Percentiles rank a stretch among this genome's conserved stretches.
These are phyloP conservation scores for Trichomonas vaginalis DNA, from an alignment of 208 protist species.

Conservation along the genomic window DNA sequence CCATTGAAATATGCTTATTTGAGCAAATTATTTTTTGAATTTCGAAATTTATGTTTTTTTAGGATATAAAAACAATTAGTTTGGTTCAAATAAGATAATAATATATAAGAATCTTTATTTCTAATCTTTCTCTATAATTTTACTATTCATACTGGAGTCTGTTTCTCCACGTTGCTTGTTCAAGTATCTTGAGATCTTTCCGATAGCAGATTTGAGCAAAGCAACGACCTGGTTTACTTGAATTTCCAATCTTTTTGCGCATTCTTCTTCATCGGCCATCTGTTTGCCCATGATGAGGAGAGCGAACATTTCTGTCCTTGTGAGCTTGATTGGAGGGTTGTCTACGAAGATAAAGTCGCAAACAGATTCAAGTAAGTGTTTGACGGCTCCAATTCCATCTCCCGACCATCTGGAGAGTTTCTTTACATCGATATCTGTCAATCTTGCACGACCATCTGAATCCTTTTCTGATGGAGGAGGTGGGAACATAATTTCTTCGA, in stretches of 20 bases:
- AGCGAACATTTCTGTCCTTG: not conserved
- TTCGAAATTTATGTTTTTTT: too few species aligned
- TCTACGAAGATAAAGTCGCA: not conserved
- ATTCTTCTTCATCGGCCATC: not conserved
- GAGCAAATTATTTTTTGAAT: too few species aligned
- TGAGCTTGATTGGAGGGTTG: not conserved
- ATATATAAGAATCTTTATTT: too few species aligned
- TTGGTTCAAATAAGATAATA: too few species aligned
- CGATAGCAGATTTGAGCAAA: not conserved
- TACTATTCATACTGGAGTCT: not conserved
- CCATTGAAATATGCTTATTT: too few species aligned
- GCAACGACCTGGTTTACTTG: not conserved
- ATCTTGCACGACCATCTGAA: not conserved
- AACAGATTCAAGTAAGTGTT: not conserved
- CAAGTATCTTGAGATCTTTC: not conserved
- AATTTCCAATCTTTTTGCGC: not conserved
- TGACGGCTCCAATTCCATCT: not conserved
- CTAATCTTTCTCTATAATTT: not conserved
- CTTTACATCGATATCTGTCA: not conserved
- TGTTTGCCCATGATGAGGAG: not conserved
- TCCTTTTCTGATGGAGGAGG: not conserved
- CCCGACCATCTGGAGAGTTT: not conserved
- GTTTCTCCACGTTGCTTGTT: not conserved
- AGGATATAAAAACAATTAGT: too few species aligned
- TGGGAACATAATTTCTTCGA: not conserved